Conservation (phyloP, 768 basidiomycete species). For the Polyporus arcularius region DNA sequence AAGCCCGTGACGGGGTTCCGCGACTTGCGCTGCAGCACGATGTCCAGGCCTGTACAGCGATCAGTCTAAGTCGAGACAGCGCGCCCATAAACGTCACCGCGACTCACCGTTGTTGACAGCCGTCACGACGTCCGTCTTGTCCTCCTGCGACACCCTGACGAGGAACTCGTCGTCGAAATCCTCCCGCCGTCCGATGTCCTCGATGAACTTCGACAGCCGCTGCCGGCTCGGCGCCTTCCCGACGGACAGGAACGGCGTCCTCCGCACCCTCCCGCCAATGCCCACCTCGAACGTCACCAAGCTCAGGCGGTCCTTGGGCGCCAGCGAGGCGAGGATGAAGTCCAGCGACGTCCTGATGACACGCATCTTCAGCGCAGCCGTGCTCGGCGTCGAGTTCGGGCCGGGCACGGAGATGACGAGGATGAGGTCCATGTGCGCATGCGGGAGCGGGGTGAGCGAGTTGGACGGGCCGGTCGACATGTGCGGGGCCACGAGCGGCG, state of each 20-base stretch:
- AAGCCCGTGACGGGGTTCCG: slow-evolving; percentile 91
- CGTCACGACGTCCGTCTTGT: slow-evolving; percentile 96
- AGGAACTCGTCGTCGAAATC: slow-evolving; percentile 60
- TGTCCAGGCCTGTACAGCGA: slow-evolving; percentile 73
- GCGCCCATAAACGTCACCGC: background rate
- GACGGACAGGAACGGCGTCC: slow-evolving; percentile 88
- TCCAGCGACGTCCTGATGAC: slow-evolving; percentile 89
- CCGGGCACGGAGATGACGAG: slow-evolving; percentile 88
- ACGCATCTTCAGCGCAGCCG: slow-evolving; percentile 82
- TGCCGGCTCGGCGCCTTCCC: slow-evolving; percentile 69
- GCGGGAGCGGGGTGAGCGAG: slow-evolving; percentile 77
- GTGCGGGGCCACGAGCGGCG: slow-evolving; percentile 67
- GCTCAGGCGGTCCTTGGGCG: slow-evolving; percentile 78
- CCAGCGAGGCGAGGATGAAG: slow-evolving; percentile 78
- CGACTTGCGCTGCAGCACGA: slow-evolving; percentile 90
- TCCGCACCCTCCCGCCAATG: slow-evolving; percentile 75
- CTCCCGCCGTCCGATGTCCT: slow-evolving; percentile 55
- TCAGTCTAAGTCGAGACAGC: background rate
- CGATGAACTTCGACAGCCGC: slow-evolving; percentile 77
- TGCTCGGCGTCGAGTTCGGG: slow-evolving; percentile 67
- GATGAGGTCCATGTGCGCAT: slow-evolving; percentile 90
- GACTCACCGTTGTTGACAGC: slow-evolving; percentile 89
- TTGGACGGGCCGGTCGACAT: slow-evolving; percentile 76
- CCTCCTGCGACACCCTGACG: slow-evolving; percentile 79
- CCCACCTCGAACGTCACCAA: slow-evolving; percentile 94